Conservation (phyloP, 2,329 filamentous ascomycete genomes). For the Aspergillus flavus region DNA sequence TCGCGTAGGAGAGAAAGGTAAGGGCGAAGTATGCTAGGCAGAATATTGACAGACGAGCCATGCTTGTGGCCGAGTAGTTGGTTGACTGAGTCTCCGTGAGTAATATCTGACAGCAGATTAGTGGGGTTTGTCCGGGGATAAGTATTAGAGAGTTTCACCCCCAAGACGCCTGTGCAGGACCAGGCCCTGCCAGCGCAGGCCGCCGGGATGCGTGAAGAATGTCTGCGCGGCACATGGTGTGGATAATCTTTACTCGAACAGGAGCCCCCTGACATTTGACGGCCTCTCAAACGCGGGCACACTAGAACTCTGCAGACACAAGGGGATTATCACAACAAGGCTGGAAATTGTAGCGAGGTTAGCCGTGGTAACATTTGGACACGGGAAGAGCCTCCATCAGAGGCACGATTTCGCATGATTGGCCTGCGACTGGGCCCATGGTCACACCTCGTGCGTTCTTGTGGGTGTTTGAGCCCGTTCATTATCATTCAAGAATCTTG, state of each 20-base stretch:
- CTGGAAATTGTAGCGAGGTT: not conserved
- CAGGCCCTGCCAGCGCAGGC: not conserved
- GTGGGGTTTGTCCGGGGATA: not conserved
- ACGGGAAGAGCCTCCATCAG: not conserved
- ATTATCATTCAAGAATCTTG: not conserved
- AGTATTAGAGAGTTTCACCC: not conserved
- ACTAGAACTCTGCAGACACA: not conserved
- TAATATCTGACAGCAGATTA: not conserved
- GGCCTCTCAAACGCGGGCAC: not conserved
- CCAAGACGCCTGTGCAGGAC: not conserved
- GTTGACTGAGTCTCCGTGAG: too few relatives aligned
- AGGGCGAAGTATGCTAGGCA: not conserved
- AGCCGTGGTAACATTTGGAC: not conserved
- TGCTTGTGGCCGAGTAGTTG: not conserved
- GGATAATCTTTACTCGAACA: not conserved
- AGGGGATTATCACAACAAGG: not conserved
- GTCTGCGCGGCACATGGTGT: not conserved
- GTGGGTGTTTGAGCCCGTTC: not conserved
- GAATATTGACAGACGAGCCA: conserved; percentile 6
- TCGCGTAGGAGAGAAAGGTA: not conserved
- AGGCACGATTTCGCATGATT: not conserved
- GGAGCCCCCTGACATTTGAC: not conserved
- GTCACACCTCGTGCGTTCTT: not conserved
- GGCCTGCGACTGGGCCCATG: not conserved
- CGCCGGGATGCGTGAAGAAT: not conserved